Evolutionary conservation across 177 flowering plant genomes (phyloP).

Genomic region (Vitis hybrid): DNA sequence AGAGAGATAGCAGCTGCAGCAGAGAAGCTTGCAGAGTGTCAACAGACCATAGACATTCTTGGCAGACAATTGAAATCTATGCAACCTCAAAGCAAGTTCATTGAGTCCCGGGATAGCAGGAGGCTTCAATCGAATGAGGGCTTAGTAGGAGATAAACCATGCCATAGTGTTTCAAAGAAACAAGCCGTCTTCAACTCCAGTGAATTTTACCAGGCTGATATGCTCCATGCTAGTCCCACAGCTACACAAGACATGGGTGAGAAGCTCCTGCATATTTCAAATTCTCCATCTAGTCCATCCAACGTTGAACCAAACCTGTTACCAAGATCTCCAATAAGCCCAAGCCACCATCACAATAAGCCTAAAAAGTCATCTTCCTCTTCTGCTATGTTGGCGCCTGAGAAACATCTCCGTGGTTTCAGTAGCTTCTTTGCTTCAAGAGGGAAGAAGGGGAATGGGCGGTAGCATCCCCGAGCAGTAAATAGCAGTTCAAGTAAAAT

Average conservation of each 20-base stretch:
- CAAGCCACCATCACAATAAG: conserved; percentile 51
- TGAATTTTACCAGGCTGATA: conserved; percentile 46
- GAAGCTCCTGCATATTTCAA: conserved; percentile 45
- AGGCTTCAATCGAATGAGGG: conserved; percentile 33
- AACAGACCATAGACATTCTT: conserved; percentile 91
- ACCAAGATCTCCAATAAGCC: conserved; percentile 53
- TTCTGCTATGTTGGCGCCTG: conserved; percentile 53
- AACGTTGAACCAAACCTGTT: conserved; percentile 43
- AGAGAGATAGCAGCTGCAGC: conserved; percentile 85
- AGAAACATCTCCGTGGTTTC: conserved; percentile 67
- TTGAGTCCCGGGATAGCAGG: conserved; percentile 45
- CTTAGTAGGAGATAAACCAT: conserved; percentile 41
- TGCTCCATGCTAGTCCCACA: conserved; percentile 32
- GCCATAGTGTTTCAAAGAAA: conserved; percentile 21
- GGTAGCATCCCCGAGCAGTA: too few species aligned
- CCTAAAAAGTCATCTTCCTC: conserved; percentile 67
- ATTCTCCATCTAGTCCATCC: conserved; percentile 43
- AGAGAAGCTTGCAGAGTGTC: conserved; percentile 95
- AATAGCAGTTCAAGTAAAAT: too few species aligned
- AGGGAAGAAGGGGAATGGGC: conserved; percentile 31
- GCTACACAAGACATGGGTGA: conserved; percentile 30
- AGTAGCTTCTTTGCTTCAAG: conserved; percentile 84
- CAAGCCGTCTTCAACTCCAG: conserved; percentile 21
- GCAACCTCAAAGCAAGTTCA: conserved; percentile 59
- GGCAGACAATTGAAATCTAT: conserved; percentile 79